Evolutionary conservation across 1,284 basidiomycete species (phyloP).

Genomic region (Coniophora puteana): DNA sequence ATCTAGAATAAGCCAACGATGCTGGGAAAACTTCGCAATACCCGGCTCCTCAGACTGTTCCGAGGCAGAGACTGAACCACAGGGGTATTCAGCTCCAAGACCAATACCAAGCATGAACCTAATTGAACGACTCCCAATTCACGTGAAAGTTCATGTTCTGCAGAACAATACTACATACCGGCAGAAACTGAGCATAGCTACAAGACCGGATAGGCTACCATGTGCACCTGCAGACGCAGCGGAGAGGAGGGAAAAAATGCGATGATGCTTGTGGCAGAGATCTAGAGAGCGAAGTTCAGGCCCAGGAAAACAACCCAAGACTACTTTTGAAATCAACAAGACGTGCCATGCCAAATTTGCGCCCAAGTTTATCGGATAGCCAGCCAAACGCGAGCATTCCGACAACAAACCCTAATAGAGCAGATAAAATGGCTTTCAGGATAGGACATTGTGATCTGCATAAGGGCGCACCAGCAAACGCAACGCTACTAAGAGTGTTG

Average conservation of each 20-base stretch:
- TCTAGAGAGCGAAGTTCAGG: constrained; percentile 36
- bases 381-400: constrained; percentile 78
- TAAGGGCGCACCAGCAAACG: constrained; percentile 70
- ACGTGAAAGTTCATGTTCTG: neutral
- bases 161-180: constrained; percentile 45
- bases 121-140: neutral
- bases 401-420: constrained; percentile 66
- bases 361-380: constrained; percentile 82
- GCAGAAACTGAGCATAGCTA: constrained; percentile 78
- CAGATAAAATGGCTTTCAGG: too few relatives aligned
- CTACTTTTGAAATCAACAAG: too few relatives aligned
- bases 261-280: constrained; percentile 76
- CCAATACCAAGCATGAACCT: constrained; percentile 82
- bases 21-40: constrained; percentile 76
- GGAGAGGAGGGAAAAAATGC: constrained; percentile 73
- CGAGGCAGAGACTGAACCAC: constrained; percentile 87
- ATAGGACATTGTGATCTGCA: too few relatives aligned
- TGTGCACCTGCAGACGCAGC: constrained; percentile 83
- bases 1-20: constrained; percentile 83
- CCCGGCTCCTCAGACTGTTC: constrained; percentile 86
- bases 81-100: constrained; percentile 88
- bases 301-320: neutral
- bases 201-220: constrained; percentile 63
- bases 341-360: constrained; percentile 84
- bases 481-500: constrained; percentile 59